phyloP scores from a whole-genome alignment of 768 basidiomycete species.

The Termitomyces sp. region DNA sequence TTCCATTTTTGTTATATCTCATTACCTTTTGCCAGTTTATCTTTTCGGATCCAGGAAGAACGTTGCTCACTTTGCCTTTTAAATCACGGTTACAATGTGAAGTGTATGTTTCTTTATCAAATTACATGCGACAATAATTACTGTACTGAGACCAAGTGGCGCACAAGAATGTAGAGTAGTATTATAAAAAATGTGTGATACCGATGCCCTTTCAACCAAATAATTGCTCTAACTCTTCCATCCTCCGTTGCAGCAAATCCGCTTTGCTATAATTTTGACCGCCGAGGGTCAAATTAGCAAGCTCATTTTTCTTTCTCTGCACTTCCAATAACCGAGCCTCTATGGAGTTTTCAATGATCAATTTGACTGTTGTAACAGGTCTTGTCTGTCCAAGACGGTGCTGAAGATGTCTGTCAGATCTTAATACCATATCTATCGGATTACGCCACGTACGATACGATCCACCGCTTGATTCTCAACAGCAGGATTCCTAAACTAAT shows the following conservation, averaged over 20 bases:
- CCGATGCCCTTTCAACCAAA: conserved; percentile 40
- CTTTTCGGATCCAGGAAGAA: conserved; percentile 70
- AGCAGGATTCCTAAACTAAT: conserved; percentile 77
- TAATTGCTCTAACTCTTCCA: conserved; percentile 81
- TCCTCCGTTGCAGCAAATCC: conserved; percentile 79
- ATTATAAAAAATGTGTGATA: conserved; percentile 24
- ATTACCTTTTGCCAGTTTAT: conserved; percentile 41
- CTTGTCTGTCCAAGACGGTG: conserved; percentile 94
- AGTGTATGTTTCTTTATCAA: neutral
- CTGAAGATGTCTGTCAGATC: conserved; percentile 31
- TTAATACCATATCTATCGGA: neutral
- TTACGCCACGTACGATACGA: conserved; percentile 68
- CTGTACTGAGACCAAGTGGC: conserved; percentile 15
- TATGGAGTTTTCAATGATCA: conserved; percentile 93
- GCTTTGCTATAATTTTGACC: conserved; percentile 78
- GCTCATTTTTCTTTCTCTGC: conserved; percentile 89
- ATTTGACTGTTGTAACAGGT: conserved; percentile 87
- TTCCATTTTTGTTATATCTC: neutral
- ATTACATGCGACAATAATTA: conserved; percentile 11
- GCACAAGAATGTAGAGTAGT: conserved; percentile 19
- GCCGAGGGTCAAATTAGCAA: conserved; percentile 92
- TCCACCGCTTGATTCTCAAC: conserved; percentile 98
- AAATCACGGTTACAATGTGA: conserved; percentile 14
- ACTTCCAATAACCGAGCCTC: conserved; percentile 91
- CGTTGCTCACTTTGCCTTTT: conserved; percentile 73